phyloP scores from a whole-genome alignment of 352 stramenopile genomes.

The Globisporangium nodosum region DNA sequence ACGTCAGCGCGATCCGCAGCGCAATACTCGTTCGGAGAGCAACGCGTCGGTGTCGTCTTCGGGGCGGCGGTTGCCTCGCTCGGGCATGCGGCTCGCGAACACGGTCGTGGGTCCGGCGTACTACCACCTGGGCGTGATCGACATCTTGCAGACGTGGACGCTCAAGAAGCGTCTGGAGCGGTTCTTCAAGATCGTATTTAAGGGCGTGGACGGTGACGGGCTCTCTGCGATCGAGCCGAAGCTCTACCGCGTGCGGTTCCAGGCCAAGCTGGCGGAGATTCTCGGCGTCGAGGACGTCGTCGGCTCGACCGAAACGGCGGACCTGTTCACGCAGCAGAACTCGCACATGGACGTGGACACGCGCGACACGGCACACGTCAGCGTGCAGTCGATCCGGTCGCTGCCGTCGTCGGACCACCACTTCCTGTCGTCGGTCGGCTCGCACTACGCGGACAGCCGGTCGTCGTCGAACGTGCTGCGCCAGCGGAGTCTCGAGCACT shows the following conservation, averaged over 20 bases:
- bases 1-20: conserved; percentile 32
- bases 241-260: conserved; percentile 83
- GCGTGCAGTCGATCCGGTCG: conserved; percentile 67
- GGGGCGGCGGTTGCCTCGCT: conserved; percentile 58
- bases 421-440: conserved; percentile 47
- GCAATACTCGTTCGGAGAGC: conserved; percentile 43
- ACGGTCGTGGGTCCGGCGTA: conserved; percentile 84
- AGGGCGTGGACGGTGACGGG: conserved; percentile 68
- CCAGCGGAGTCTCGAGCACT: conserved; percentile 52
- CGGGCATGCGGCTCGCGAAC: conserved; percentile 81
- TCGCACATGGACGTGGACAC: conserved; percentile 87
- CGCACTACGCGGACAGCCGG: conserved; percentile 55
- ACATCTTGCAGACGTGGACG: conserved; percentile 90
- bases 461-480: conserved; percentile 40
- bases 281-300: conserved; percentile 73
- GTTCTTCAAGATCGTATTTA: conserved; percentile 86
- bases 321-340: conserved; percentile 80
- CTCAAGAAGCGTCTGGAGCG: conserved; percentile 83
- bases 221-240: conserved; percentile 81
- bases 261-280: conserved; percentile 85
- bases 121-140: conserved; percentile 89
- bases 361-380: conserved; percentile 42
- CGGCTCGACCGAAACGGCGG: conserved; percentile 22
- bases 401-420: conserved; percentile 62
- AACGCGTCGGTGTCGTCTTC: conserved; percentile 66